Base-by-base conservation (phyloP, 2,329 filamentous ascomycete genomes). In the Byssoonygena ceratinophila region DNA sequence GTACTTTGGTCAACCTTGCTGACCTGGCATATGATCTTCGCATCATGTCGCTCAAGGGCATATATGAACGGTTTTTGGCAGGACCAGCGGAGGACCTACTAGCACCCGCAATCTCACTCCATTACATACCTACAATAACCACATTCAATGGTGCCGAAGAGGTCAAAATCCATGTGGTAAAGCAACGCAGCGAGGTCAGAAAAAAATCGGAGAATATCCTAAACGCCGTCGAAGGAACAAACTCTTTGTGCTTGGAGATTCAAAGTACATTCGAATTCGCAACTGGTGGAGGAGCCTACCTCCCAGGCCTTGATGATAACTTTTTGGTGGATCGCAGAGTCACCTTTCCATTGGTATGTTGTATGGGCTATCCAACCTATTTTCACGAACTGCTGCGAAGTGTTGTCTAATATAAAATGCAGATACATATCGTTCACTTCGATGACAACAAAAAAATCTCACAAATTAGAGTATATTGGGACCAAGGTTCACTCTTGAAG, bases 391-490 rank as follows among this genome's bases (percentile, higher is more conserved):
- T n/a, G n/a, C n/a, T n/a, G n/a, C n/a, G n/a, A n/a, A n/a, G n/a
- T n/a, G n/a, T n/a, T n/a, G n/a, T n/a, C 32, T 49, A 29, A 16
- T 31, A 16, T 8, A 31, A 16, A 27, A 46, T 47, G 34, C 29
- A 92, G 87, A 79, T 84, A 61, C 92, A 98, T 73, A 83, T 97
- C 58, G 90, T 98, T 59, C 80, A 81, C 54, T 95, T 96, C 70
- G 80, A 94, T 68, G 66, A 70, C 59, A 70, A 84, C 44, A 80
- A 82, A 66, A 89, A 87, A 72, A 96, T 98, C 65, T 69, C 78
- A 55, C 87, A 92, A 68, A 86, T 97, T 58, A 86, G 91, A 60
- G 81, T 91, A 60, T 87, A 85, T 67, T 98, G 92, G 92, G 92
- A 98, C 67, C 92, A 98, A 70, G 90, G 83, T 56, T 85, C 88